Conservation (phyloP, 345 rosid genomes). For the Ceriops zippeliana region DNA sequence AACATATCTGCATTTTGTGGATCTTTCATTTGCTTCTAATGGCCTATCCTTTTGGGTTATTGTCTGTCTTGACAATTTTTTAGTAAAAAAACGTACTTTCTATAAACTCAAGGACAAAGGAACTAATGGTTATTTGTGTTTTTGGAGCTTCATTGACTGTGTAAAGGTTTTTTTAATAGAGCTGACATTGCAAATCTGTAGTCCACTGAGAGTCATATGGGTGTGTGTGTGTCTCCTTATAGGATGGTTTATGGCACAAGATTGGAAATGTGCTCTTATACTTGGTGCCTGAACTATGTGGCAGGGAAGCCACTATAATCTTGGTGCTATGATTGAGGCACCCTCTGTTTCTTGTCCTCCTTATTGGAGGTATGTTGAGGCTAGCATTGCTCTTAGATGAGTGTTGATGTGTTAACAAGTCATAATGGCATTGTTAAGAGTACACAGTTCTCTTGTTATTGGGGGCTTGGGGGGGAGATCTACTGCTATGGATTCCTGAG, state of each 20-base stretch:
- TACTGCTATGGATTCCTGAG: not conserved
- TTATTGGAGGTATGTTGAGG: not conserved
- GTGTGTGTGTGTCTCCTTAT: not conserved
- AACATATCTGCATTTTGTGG: not conserved
- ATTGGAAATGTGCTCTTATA: not conserved
- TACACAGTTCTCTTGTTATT: not conserved
- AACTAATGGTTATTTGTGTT: not conserved
- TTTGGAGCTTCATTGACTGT: not conserved
- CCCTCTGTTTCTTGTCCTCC: not conserved
- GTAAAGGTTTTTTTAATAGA: not conserved
- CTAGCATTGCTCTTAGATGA: not conserved
- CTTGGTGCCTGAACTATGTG: not conserved
- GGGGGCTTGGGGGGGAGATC: not conserved
- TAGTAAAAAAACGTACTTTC: not conserved
- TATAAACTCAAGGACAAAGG: not conserved
- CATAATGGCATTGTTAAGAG: not conserved
- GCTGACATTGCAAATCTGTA: not conserved
- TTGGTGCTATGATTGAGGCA: not conserved
- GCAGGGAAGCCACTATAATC: not conserved
- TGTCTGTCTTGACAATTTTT: not conserved
- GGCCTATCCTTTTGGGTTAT: not conserved
- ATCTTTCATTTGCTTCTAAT: not conserved
- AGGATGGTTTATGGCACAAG: not conserved
- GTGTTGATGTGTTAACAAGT: not conserved
- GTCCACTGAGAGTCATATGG: not conserved